Conservation (phyloP, 768 basidiomycete species). For the Trametes punicea region DNA sequence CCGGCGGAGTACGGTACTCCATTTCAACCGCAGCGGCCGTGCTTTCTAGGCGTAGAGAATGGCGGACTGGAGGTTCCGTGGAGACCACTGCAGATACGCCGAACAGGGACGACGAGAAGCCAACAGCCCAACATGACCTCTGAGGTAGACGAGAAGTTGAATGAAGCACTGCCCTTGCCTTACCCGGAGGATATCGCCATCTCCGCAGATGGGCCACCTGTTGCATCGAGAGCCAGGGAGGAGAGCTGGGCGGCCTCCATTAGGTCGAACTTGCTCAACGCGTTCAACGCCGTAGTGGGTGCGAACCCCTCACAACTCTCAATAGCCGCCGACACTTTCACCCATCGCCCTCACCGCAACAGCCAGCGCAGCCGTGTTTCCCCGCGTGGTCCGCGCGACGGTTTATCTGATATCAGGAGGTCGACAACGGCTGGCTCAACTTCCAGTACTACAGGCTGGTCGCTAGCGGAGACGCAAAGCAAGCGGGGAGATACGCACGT, state of each 20-base stretch:
- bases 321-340: slow-evolving; percentile 3
- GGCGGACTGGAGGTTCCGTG: slow-evolving; percentile 34
- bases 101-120: neutral
- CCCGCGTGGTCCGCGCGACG: neutral
- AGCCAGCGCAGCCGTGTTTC: neutral
- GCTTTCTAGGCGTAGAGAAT: slow-evolving; percentile 33
- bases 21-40: slow-evolving; percentile 24
- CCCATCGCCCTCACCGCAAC: slow-evolving; percentile 5
- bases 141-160: neutral
- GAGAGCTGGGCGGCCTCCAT: slow-evolving; percentile 43
- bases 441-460: neutral
- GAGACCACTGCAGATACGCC: slow-evolving; percentile 17
- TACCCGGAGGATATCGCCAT: slow-evolving; percentile 28
- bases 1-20: slow-evolving; percentile 22
- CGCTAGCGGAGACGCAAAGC: slow-evolving; percentile 2
- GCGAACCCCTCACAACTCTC: neutral
- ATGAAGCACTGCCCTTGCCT: slow-evolving; percentile 27
- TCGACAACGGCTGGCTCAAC: neutral
- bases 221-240: neutral
- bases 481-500: slow-evolving; percentile 3
- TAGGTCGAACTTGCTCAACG: slow-evolving; percentile 44
- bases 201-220: neutral
- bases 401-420: neutral
- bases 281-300: slow-evolving; percentile 49
- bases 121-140: neutral